Conservation (phyloP, 768 basidiomycete genomes). For the Mrakia blollopis region DNA sequence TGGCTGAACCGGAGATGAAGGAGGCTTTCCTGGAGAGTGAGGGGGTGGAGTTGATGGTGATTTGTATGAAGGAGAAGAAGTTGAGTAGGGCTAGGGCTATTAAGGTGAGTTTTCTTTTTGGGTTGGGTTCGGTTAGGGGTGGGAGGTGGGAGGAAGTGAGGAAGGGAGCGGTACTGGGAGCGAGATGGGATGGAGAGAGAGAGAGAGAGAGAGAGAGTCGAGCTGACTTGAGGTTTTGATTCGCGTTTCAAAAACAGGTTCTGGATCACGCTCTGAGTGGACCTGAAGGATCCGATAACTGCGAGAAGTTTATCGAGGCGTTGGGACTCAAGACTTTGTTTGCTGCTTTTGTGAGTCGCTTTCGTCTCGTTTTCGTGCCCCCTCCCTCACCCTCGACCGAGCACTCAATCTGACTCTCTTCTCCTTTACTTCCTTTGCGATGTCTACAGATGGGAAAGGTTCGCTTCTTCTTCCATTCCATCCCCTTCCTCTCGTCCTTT, state of each 20-base stretch:
- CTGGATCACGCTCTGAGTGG: constrained; percentile 87
- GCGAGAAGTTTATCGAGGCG: constrained; percentile 80
- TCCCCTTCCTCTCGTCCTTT: not conserved
- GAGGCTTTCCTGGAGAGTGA: constrained; percentile 77
- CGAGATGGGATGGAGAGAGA: not conserved
- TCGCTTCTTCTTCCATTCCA: not conserved
- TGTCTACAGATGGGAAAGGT: constrained; percentile 19
- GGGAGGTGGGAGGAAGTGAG: not conserved
- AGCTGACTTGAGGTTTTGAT: not conserved
- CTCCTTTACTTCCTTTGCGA: not conserved
- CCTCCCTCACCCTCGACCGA: not conserved
- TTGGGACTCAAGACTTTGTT: constrained; percentile 86
- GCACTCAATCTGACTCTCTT: not conserved
- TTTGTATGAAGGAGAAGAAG: constrained; percentile 91
- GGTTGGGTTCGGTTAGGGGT: not conserved
- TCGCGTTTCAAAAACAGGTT: constrained; percentile 41
- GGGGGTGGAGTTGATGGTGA: constrained; percentile 93
- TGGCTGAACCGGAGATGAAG: constrained; percentile 75
- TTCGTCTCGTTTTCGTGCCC: not conserved
- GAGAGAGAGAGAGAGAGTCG: not conserved
- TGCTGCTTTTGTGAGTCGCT: constrained; percentile 73
- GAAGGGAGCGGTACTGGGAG: too few relatives aligned
- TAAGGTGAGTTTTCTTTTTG: constrained; percentile 49
- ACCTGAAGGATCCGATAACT: constrained; percentile 60
- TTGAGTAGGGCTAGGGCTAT: constrained; percentile 76